Evolutionary conservation across 1,284 basidiomycete species (phyloP), one percentile per base, ranked within the genome.

Genomic region (Porodaedalea pini): DNA sequence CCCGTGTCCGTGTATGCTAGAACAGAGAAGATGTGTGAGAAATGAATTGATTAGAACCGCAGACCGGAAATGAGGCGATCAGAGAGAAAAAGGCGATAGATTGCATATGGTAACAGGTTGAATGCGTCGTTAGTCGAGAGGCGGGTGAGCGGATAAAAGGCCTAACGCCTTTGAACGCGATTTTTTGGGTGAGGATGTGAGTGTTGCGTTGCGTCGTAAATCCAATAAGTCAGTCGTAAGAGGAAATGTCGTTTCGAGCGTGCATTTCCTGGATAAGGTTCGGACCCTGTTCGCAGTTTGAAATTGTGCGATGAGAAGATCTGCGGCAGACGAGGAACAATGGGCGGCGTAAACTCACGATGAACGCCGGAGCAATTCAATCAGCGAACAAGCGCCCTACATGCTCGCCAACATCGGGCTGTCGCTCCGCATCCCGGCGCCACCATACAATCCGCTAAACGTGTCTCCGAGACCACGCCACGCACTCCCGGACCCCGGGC

Each of bases 401-500:
- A 60, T 56, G 44, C 58, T 52, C 27, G 58, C 40, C 8, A 61
- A 44, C 59, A 61, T 57, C 36, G 59, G 59, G 32, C 55, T 57
- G 32, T 61, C 59, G 56, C 59, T 58, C 55, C 59, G 55, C 29
- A 61, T 39, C 21, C 54, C 54, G 54, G 32, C 25, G 2, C 59
- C 51, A 13, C 45, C 57, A 41, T 58, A 54, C 32, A 58, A n/a
- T 21, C 57, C 57, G 8, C 39, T 29, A 23, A 57, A 31, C n/a
- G 36, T 4, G 21, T 57, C 59, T 6, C 58, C 51, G 37, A 59
- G 41, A n/a, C 57, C 57, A 31, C 45, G 57, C 57, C 57, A 58
- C 23, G 49, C 34, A 10, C 53, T 37, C 43, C 13, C 53, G 17
- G 41, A n/a, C 19, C 27, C 29, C 32, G 13, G 43, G 13, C 52